Conservation (phyloP, 2,329 filamentous ascomycete genomes). For the Epichloe uncinata region DNA sequence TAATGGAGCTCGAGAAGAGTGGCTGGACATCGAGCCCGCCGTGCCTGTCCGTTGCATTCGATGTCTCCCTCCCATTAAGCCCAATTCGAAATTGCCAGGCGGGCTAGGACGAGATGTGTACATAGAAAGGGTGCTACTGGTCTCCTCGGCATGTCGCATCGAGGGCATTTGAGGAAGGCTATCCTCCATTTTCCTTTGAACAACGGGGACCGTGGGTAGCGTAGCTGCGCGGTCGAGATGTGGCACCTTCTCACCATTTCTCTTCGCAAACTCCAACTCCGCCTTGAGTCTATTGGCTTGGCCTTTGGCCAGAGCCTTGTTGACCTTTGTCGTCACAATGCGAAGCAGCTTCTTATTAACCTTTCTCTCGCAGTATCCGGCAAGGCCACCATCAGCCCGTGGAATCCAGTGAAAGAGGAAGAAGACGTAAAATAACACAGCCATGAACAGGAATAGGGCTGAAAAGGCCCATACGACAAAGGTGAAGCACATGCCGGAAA, state of each 20-base stretch:
- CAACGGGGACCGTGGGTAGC: constrained; percentile 43
- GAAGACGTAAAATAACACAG: constrained; percentile 65
- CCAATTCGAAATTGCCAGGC: constrained; percentile 38
- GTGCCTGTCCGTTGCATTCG: constrained; percentile 38
- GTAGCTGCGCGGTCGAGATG: constrained; percentile 48
- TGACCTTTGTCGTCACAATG: constrained; percentile 77
- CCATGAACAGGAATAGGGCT: constrained; percentile 59
- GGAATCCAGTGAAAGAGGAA: constrained; percentile 93
- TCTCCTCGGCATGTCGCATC: constrained; percentile 46
- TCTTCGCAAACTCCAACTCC: constrained; percentile 36
- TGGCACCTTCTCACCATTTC: constrained; percentile 34
- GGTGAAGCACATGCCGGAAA: constrained; percentile 88
- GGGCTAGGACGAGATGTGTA: constrained; percentile 49
- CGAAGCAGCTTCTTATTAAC: constrained; percentile 73
- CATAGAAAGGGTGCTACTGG: constrained; percentile 45
- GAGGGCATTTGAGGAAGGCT: constrained; percentile 45
- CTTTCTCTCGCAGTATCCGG: constrained; percentile 81
- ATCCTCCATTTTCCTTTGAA: constrained; percentile 25
- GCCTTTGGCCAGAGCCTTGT: constrained; percentile 75
- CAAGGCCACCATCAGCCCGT: constrained; percentile 62
- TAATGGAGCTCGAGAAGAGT: constrained; percentile 50
- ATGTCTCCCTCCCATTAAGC: constrained; percentile 36
- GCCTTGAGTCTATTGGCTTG: constrained; percentile 44
- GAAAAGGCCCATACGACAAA: constrained; percentile 80
- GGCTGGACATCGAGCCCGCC: constrained; percentile 44